phyloP scores from a whole-genome alignment of 1,284 basidiomycete genomes.

The Phellopilus nigrolimitatus region DNA sequence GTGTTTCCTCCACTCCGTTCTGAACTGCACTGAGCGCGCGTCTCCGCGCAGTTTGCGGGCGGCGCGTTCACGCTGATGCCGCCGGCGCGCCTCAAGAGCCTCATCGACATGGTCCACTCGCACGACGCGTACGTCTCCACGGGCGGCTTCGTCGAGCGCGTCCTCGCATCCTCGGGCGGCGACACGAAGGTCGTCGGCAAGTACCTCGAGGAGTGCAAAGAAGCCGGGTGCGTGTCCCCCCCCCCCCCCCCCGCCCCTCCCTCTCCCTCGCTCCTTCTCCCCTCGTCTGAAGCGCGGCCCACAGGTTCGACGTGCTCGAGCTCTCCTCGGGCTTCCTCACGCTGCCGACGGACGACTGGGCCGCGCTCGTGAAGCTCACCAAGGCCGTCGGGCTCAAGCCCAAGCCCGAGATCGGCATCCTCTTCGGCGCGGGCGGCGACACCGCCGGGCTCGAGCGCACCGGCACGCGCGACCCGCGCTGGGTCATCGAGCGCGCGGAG shows the following conservation, averaged over 20 bases:
- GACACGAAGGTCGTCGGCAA: constrained; percentile 33
- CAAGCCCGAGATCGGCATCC: constrained; percentile 43
- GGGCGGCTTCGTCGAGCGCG: constrained; percentile 41
- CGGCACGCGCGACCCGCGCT: constrained; percentile 39
- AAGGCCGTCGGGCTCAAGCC: constrained; percentile 39
- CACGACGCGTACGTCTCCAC: constrained; percentile 40
- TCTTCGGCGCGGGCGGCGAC: constrained; percentile 42
- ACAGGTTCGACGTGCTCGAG: constrained; percentile 41
- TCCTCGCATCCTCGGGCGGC: constrained; percentile 36
- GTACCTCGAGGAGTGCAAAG: constrained; percentile 38
- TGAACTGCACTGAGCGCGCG: not conserved
- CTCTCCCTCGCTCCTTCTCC: no score
- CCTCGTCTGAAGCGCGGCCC: no score
- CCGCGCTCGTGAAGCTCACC: constrained; percentile 38
- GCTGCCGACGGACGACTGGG: constrained; percentile 43
- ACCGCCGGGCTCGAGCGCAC: constrained; percentile 38
- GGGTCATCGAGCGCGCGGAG: constrained; percentile 41
- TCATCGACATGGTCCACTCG: constrained; percentile 39
- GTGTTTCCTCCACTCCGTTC: no score
- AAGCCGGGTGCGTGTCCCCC: constrained; percentile 34
- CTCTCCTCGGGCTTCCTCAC: constrained; percentile 44
- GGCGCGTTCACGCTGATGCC: constrained; percentile 44
- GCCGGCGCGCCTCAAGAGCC: constrained; percentile 31
- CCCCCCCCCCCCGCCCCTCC: no score
- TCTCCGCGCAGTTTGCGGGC: constrained; percentile 33